Conservation (phyloP, 1,284 basidiomycete species). For the Termitomyces sp. region DNA sequence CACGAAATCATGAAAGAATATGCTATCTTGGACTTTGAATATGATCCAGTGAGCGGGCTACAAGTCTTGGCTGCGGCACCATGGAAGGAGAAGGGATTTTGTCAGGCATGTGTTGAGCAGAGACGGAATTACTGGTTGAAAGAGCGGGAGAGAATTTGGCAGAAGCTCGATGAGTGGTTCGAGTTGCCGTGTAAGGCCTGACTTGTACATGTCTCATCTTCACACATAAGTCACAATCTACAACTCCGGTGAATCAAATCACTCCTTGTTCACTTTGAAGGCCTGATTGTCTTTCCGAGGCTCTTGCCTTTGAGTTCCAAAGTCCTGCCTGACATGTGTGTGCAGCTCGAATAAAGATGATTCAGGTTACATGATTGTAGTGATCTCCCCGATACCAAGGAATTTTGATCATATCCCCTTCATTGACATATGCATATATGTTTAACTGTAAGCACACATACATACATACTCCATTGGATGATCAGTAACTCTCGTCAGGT, state of each 20-base stretch:
- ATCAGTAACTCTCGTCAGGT: constrained; percentile 1
- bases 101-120: constrained; percentile 16
- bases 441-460: neutral
- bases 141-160: constrained; percentile 19
- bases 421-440: too few species aligned
- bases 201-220: neutral
- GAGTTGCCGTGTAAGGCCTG: constrained; percentile 5
- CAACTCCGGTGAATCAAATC: too few species aligned
- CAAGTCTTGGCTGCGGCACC: constrained; percentile 17
- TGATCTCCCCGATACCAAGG: too few species aligned
- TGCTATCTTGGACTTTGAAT: constrained; percentile 12
- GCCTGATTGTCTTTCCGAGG: too few species aligned
- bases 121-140: constrained; percentile 15
- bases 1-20: constrained; percentile 14
- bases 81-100: constrained; percentile 19
- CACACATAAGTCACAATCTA: too few species aligned
- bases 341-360: too few species aligned
- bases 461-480: constrained; percentile 5
- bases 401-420: too few species aligned
- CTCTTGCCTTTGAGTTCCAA: too few species aligned
- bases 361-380: too few species aligned
- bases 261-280: too few species aligned
- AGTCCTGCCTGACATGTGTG: too few species aligned
- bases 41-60: constrained; percentile 20
- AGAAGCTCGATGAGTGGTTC: constrained; percentile 18